Base-by-base conservation (phyloP, 2,329 filamentous ascomycete genomes). In the Passalora sequoiae region DNA sequence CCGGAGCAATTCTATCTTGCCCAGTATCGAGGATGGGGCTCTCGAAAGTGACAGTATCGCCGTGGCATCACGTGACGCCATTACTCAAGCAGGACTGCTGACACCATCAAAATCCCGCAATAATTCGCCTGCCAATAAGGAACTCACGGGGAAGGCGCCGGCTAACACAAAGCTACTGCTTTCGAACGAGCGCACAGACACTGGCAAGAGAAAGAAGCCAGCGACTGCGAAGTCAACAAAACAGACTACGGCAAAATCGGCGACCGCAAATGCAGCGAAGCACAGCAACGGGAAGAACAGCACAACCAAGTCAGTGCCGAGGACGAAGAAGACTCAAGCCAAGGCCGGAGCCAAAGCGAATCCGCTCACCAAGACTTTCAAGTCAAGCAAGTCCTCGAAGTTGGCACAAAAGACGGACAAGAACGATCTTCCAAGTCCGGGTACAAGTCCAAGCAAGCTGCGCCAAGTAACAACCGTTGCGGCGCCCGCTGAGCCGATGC, bases 61-160 rank as follows among this genome's bases (percentile, higher is more conserved):
- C 21, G 56, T 57, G 17, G 28, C 42, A n/a, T 27, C 22, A 7
- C 22, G 32, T 21, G 35, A 31, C 9, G 42, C 32, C 20, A 29
- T 42, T 13, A 28, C 32, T 4, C 22, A 42, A 10, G 25, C 40
- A 20, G 60, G 58, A 6, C 42, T 62, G n/a, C 51, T 58, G 21
- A 65, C 62, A n/a, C 62, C 62, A 6, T 59, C 58, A 12, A 62
- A 60, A 37, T 58, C 58, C 6, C 49, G 51, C 32, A 51, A 50
- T n/a, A 55, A 51, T 43, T 55, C 53, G 17, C 53, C 59, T 13
- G 44, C 33, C 13, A 59, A 55, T 30, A 50, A 52, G 13, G 37
- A 44, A 12, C 19, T 13, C 21, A n/a, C 33, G 9, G 24, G 24
- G 19, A 36, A 36, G 33, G 24, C 24, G 6, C 24, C 24, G 19